These are phyloP conservation scores for Lodderomyces pseudojiufengensis DNA, from an alignment of 1,139 yeast genomes.

Conservation along the genomic window DNA sequence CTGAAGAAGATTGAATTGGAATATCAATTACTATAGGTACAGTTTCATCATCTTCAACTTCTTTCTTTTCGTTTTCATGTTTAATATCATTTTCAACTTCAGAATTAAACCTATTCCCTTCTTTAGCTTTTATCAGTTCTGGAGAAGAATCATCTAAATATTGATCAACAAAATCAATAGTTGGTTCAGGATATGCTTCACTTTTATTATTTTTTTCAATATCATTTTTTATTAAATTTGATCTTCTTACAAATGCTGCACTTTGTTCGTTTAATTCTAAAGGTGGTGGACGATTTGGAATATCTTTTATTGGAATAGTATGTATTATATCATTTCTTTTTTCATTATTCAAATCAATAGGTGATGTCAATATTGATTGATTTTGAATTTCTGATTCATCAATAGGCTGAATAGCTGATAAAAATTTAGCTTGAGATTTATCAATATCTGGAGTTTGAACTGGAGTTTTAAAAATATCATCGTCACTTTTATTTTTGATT, in stretches of 20 bases:
- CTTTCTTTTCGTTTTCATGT: slow-evolving; percentile 4
- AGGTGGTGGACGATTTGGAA: too few relatives aligned
- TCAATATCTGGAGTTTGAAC: slow-evolving; percentile 1
- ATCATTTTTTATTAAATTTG: too few relatives aligned
- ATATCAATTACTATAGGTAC: too few relatives aligned
- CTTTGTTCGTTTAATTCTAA: too few relatives aligned
- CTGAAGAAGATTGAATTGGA: too few relatives aligned
- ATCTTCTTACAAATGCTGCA: too few relatives aligned
- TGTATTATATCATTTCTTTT: too few relatives aligned
- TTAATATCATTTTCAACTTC: background rate
- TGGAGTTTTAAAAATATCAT: slow-evolving; percentile 2
- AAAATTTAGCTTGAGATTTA: slow-evolving; percentile 6
- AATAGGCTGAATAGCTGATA: background rate
- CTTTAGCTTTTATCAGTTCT: slow-evolving; percentile 9
- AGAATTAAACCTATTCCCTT: slow-evolving; percentile 5
- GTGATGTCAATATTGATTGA: too few relatives aligned
- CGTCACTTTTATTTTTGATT: background rate
- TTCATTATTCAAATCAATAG: too few relatives aligned
- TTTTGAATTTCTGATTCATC: too few relatives aligned
- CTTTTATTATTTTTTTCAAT: slow-evolving; percentile 1
- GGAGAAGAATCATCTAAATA: slow-evolving; percentile 11
- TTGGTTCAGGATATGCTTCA: slow-evolving; percentile 13
- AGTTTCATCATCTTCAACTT: slow-evolving; percentile 2
- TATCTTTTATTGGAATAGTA: too few relatives aligned
- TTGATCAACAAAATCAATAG: slow-evolving; percentile 13